Base-by-base conservation (phyloP, 495 filamentous ascomycete species). In the Emericellopsis terricola region DNA sequence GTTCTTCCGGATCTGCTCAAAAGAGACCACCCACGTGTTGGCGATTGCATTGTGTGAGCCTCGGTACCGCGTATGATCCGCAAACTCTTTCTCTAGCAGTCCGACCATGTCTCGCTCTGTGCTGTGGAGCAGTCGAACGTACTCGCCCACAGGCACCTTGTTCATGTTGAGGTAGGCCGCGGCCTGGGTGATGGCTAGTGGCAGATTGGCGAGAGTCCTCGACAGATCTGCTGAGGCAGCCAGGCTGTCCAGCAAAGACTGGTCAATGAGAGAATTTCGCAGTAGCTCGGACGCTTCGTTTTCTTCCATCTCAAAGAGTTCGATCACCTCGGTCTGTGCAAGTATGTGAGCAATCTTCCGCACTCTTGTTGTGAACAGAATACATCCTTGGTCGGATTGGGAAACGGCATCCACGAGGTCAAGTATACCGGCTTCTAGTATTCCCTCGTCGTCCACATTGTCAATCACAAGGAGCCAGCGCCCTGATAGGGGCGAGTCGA, bases 21-120 rank as follows among this genome's bases (percentile, higher is more conserved):
- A 68, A 0, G 67, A 71, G 0, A 68, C 59, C 1, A 63, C 47
- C 68, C 64, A 74, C 0, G 69, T 76, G 1, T 51, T 55, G 2
- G 62, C 65, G 1, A 74, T 53, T 3, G 70, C 53, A 36, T 71
- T 73, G 13, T 58, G 46, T 11, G 42, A 50, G 4, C 48, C 52
- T 3, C 21, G 24, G 36, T 69, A 65, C 31, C 62, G 44, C 8
- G 50, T 41, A 4, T 54, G 40, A 20, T 69, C 63, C 4, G 53
- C 48, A 33, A 69, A 75, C 3, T 69, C 65, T 43, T 55, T 41
- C 36, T 59, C 65, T 8, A 72, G 41, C 4, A 71, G 43, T 14
- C 51, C 45, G 7, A 60, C 21, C 13, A 37, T 39, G 10, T 57
- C 49, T 21, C 58, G 33, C 15, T 67, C 57, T 9, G 55, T 52